Conservation (phyloP, 2,329 filamentous ascomycete species). For the Monosporascus sp. region DNA sequence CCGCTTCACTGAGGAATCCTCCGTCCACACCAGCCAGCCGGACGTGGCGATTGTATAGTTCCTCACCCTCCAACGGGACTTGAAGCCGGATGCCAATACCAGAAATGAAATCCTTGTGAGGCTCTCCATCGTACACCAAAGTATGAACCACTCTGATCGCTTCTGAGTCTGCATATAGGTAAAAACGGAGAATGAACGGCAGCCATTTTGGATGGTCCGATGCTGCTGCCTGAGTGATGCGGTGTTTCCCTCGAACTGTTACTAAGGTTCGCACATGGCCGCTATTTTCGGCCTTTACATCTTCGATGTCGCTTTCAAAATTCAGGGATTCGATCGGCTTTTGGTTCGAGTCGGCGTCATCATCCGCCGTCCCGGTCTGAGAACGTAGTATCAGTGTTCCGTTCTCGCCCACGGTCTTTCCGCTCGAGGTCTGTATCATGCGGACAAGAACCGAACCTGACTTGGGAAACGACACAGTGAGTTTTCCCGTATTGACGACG, state of each 20-base stretch:
- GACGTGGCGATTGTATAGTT: conserved; percentile 54
- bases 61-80: conserved; percentile 46
- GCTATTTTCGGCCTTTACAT: conserved; percentile 42
- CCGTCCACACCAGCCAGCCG: conserved; percentile 50
- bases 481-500: conserved; percentile 39
- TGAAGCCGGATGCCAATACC: conserved; percentile 51
- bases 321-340: conserved; percentile 34
- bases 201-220: conserved; percentile 42
- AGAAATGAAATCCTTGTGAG: conserved; percentile 44
- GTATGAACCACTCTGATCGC: conserved; percentile 51
- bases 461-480: conserved; percentile 37
- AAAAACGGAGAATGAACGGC: conserved; percentile 51
- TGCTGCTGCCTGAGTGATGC: conserved; percentile 18
- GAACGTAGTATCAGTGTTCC: conserved; percentile 49
- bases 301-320: conserved; percentile 46
- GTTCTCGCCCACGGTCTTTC: conserved; percentile 38
- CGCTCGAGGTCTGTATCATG: conserved; percentile 33
- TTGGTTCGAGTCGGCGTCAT: conserved; percentile 28
- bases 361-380: conserved; percentile 40
- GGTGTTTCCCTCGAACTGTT: conserved; percentile 36
- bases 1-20: conserved; percentile 51
- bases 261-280: conserved; percentile 41
- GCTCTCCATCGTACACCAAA: conserved; percentile 48
- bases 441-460: conserved; percentile 34
- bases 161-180: conserved; percentile 52